Conservation (phyloP, 1,284 basidiomycete genomes). For the Fistulinella cinereoalba region DNA sequence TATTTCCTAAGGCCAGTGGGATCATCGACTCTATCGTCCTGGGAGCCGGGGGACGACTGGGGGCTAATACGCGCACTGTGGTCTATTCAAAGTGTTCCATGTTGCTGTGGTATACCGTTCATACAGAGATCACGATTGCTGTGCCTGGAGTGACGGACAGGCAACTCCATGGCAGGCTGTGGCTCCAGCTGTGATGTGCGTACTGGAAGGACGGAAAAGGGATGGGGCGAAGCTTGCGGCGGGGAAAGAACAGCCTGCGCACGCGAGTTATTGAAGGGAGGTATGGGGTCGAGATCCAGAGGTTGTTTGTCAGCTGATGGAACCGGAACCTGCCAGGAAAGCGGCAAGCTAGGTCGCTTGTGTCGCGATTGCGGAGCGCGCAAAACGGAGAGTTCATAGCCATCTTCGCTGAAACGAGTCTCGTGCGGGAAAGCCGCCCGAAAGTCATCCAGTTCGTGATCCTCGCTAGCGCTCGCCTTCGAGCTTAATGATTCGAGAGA, state of each 20-base stretch:
- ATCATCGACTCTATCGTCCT: background rate
- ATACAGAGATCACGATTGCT: background rate
- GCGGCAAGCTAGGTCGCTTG: background rate
- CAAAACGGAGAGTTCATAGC: constrained; percentile 18
- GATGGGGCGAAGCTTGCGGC: background rate
- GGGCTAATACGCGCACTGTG: too few species aligned
- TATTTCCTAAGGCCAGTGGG: too few species aligned
- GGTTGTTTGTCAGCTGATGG: background rate
- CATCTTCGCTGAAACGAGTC: constrained; percentile 1
- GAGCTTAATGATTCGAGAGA: constrained; percentile 34
- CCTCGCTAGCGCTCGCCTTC: constrained; percentile 28
- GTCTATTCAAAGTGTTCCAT: background rate
- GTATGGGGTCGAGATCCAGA: background rate
- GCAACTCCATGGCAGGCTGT: constrained; percentile 33
- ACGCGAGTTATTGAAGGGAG: background rate
- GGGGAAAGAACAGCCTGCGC: constrained; percentile 1
- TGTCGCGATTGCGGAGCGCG: background rate
- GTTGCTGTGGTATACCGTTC: background rate
- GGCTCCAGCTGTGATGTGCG: constrained; percentile 34
- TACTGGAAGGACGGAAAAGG: constrained; percentile 24
- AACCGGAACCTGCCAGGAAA: constrained; percentile 3
- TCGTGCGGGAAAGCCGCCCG: background rate
- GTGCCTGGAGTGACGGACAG: constrained; percentile 12
- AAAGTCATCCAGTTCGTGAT: constrained; percentile 30
- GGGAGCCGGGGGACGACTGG: too few species aligned